Evolutionary conservation across 1,284 basidiomycete genomes (phyloP), one percentile per base, ranked within the genome.

Genomic region (Ganoderma lingzhi): DNA sequence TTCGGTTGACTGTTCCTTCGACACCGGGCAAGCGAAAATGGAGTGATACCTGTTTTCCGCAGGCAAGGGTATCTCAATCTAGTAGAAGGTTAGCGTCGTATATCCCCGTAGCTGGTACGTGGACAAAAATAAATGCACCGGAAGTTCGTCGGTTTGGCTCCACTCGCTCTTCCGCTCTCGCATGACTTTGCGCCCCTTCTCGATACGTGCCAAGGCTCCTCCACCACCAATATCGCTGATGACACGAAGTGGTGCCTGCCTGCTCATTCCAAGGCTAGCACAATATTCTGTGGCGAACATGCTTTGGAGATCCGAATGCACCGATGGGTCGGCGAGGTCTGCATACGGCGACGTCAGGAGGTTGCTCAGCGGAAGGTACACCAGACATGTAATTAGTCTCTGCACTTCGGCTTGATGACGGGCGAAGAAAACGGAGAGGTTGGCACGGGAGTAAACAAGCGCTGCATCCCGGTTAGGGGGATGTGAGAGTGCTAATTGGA

Each of bases 1-100:
- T 64, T 96, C 93, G 1, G 95, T 97, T 15, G 96, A 91, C 81
- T 98, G 96, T 78, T 99, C 97, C 81, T 99, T 99, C 17, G 95
- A 97, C 39, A 99, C 97, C 0, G 98, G 96, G 80, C 98, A 99
- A 55, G 96, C 92, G 79, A 99, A 99, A 69, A 98, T 94, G 1
- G 96, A 98, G 80, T 99, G 98, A 81, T 97, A 99, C 39, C 96
- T 86, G 76, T 96, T 92, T 74, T 94, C 91, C 1, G 91, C 83
- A 0, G 94, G 90, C 14, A 99, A 80, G 0, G 96, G 95, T 73
- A 99, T 96, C 82, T 98, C 97, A 78, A 99, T 96, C 96, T 98
- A 73, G 8, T 42, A 12, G 9, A 28, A 45, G 2, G 23, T 55
- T 55, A n/a, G 37, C 56, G 6, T 45, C 14, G 23, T 23, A 23